Conservation (phyloP, 371 early-diverging fungal genomes). For the Mucor saturninus region DNA sequence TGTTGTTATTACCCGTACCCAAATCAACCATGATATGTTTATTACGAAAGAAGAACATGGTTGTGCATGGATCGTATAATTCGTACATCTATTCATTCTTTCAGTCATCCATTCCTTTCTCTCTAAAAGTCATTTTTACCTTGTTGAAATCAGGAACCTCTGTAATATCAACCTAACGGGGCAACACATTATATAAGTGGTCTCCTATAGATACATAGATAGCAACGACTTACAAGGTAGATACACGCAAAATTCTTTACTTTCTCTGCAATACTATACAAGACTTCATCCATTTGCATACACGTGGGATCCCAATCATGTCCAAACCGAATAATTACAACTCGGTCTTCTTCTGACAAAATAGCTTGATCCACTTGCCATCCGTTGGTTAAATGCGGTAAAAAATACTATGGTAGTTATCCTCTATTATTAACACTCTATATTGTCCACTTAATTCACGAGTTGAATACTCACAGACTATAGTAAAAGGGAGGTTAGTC, state of each 20-base stretch:
- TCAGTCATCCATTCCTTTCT: neutral
- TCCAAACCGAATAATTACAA: constrained; percentile 96
- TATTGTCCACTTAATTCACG: too few species aligned
- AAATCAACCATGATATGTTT: constrained; percentile 98
- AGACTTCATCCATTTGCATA: constrained; percentile 97
- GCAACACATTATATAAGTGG: neutral
- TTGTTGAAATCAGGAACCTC: constrained; percentile 93
- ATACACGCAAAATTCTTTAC: constrained; percentile 98
- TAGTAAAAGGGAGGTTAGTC: too few species aligned
- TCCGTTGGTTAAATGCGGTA: constrained; percentile 82
- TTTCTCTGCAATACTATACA: constrained; percentile 91
- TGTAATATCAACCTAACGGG: constrained; percentile 69
- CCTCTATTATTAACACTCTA: too few species aligned
- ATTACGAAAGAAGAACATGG: constrained; percentile 94
- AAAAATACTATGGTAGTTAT: constrained; percentile 58
- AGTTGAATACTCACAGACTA: too few species aligned
- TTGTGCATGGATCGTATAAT: constrained; percentile 95
- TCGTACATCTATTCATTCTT: constrained; percentile 81
- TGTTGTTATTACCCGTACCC: constrained; percentile 99
- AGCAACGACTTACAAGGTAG: constrained; percentile 69
- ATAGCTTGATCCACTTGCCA: constrained; percentile 99
- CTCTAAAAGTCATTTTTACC: constrained; percentile 32
- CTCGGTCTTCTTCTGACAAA: constrained; percentile 94
- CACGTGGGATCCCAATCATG: constrained; percentile 97
- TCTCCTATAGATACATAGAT: neutral